These are phyloP conservation scores for Rhizoctonia solani DNA, from an alignment of 1,284 basidiomycete genomes.

Conservation along the genomic window DNA sequence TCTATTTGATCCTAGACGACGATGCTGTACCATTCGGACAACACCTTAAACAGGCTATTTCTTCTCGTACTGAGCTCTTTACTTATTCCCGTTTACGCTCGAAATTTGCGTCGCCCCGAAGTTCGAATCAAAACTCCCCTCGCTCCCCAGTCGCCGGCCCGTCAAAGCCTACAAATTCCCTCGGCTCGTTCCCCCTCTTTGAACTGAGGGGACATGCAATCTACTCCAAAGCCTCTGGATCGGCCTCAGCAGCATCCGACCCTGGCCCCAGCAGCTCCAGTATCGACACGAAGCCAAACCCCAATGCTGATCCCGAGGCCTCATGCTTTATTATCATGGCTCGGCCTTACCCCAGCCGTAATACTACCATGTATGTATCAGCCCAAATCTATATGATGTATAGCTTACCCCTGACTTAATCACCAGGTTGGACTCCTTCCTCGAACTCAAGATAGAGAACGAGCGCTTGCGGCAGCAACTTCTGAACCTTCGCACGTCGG, in stretches of 20 bases:
- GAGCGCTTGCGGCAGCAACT: conserved; percentile 55
- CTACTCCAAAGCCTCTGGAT: conserved; percentile 47
- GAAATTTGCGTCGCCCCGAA: conserved; percentile 43
- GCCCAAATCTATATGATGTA: background rate
- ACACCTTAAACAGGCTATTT: conserved; percentile 60
- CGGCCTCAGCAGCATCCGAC: conserved; percentile 8
- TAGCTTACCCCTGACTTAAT: conserved; percentile 33
- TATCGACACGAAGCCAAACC: background rate
- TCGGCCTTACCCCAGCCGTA: conserved; percentile 76
- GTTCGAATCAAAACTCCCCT: conserved; percentile 1
- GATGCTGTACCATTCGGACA: conserved; percentile 62
- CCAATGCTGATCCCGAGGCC: conserved; percentile 9
- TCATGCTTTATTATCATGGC: conserved; percentile 70
- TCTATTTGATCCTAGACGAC: conserved; percentile 51
- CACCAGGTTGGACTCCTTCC: conserved; percentile 69
- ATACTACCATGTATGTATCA: conserved; percentile 64
- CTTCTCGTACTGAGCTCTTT: conserved; percentile 54
- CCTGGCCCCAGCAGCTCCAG: conserved; percentile 19
- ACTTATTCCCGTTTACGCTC: conserved; percentile 67
- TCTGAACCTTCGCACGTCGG: conserved; percentile 37
- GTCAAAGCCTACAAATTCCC: conserved; percentile 36
- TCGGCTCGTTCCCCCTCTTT: conserved; percentile 62
- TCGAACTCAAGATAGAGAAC: conserved; percentile 79
- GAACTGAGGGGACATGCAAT: conserved; percentile 73
- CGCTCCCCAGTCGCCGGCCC: conserved; percentile 16